Base-by-base conservation (phyloP, 2,329 filamentous ascomycete species). In the Microsporum canis region DNA sequence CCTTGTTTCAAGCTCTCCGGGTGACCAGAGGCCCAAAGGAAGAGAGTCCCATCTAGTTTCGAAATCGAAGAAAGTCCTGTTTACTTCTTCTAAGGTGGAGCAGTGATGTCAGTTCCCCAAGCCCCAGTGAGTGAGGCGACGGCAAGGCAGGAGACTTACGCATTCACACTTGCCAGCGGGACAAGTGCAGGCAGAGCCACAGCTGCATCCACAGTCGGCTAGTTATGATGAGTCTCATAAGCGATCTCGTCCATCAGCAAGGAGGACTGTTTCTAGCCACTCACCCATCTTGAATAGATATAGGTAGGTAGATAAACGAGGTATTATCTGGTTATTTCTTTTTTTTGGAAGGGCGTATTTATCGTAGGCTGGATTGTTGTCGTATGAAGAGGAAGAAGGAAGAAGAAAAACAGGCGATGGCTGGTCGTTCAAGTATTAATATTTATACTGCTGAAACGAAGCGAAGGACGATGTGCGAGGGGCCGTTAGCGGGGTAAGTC, bases 161-260 rank as follows among this genome's bases (percentile, higher is more conserved):
- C 73, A 75, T 62, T 73, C 65, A 72, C 73, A 75, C 49, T 65
- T 61, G 66, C 73, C 73, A 65, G 73, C 68, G 65, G 73, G 73
- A 70, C 73, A 75, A 66, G 71, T 68, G 72, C 73, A 76, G 63
- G 72, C 72, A 67, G 69, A 62, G 64, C 74, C 74, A 68, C 73
- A 75, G 69, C 68, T 71, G 70, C 73, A 76, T 64, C 66, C 68
- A 72, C 74, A 73, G 62, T 72, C 71, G 65, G 66, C 64, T 47
- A 29, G 6, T 1, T 5, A 47, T 8, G 43, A 23, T 10, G 7
- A 47, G 43, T 47, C 43, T 47, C 43, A 29, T 49, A 29, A 49
- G 45, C 23, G 12, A 49, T 31, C 23, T 12, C 5, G 41, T 3
- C 5, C 8, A 8, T 49, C 23, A 29, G 23, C 23, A 27, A 49